Percentiles rank a stretch among this genome's conserved stretches.
Evolutionary conservation across 176 grass and related monocot genomes (phyloP).

Genomic region (Themeda triandra): DNA sequence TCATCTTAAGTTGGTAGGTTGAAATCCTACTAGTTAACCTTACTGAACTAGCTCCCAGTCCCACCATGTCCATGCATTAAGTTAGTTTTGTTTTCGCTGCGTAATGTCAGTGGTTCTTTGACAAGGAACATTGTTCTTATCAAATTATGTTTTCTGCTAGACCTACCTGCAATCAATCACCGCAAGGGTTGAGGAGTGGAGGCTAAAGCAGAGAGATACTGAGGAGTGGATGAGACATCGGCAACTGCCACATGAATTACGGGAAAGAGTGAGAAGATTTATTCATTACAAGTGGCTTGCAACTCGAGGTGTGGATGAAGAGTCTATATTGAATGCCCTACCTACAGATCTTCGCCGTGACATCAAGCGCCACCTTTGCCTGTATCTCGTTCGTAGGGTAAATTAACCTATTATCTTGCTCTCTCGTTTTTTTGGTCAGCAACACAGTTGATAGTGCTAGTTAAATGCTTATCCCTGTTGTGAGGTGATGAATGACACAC

Average conservation of each 20-base stretch:
- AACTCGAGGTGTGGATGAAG: slow-evolving; percentile 90
- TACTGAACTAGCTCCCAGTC: background rate
- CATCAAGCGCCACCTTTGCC: slow-evolving; percentile 90
- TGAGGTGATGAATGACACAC: background rate
- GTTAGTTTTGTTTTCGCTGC: background rate
- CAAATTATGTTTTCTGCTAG: slow-evolving; percentile 41
- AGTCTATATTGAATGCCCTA: slow-evolving; percentile 66
- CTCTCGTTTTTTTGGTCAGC: background rate
- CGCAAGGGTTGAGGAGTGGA: slow-evolving; percentile 92
- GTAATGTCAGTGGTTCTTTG: background rate
- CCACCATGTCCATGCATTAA: slow-evolving; percentile 9
- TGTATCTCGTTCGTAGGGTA: slow-evolving; percentile 91
- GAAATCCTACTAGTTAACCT: background rate
- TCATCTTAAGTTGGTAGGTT: background rate
- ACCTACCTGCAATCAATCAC: slow-evolving; percentile 97
- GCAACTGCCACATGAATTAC: slow-evolving; percentile 60
- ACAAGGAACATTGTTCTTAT: slow-evolving; percentile 22
- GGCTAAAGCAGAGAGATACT: slow-evolving; percentile 86
- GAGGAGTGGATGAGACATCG: slow-evolving; percentile 98
- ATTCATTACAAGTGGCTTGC: slow-evolving; percentile 98
- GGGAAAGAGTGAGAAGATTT: slow-evolving; percentile 79
- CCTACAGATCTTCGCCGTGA: slow-evolving; percentile 86
- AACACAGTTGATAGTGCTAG: background rate
- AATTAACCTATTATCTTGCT: slow-evolving; percentile 9
- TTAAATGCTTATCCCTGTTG: background rate